These are phyloP conservation scores for Fusarium devonianum DNA, from an alignment of 2,329 filamentous ascomycete genomes.

Conservation along the genomic window DNA sequence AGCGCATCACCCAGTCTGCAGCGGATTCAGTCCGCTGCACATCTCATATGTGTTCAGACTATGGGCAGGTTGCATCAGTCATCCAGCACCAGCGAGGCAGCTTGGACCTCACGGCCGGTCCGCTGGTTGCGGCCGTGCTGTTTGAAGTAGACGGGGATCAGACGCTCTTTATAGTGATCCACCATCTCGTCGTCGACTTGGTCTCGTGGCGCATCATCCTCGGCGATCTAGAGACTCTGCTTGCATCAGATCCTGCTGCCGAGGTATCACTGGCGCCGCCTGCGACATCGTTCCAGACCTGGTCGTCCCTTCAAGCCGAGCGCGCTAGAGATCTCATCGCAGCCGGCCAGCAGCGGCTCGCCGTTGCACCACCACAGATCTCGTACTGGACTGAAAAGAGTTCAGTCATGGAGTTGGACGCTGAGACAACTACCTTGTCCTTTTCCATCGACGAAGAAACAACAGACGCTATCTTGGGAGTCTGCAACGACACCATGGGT, in stretches of 20 bases:
- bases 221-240: constrained; percentile 7
- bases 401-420: background rate
- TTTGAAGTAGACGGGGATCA: constrained; percentile 9
- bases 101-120: constrained; percentile 4
- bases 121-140: constrained; percentile 2
- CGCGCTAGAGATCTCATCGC: background rate
- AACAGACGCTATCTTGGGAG: constrained; percentile 6
- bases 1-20: constrained; percentile 1
- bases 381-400: constrained; percentile 6
- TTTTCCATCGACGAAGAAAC: constrained; percentile 5
- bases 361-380: constrained; percentile 9
- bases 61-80: constrained; percentile 7
- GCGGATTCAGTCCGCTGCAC: constrained; percentile 4
- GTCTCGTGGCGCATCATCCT: constrained; percentile 20
- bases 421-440: background rate
- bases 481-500: constrained; percentile 7
- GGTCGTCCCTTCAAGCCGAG: constrained; percentile 11
- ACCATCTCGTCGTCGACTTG: constrained; percentile 18
- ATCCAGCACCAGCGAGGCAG: constrained; percentile 9
- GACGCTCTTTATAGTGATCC: constrained; percentile 10
- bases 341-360: background rate
- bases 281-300: constrained; percentile 11
- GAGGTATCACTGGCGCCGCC: constrained; percentile 1
- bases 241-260: background rate
- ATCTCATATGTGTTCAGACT: constrained; percentile 2